phyloP scores from a whole-genome alignment of 495 filamentous ascomycete species.

The Xylaria venustula region DNA sequence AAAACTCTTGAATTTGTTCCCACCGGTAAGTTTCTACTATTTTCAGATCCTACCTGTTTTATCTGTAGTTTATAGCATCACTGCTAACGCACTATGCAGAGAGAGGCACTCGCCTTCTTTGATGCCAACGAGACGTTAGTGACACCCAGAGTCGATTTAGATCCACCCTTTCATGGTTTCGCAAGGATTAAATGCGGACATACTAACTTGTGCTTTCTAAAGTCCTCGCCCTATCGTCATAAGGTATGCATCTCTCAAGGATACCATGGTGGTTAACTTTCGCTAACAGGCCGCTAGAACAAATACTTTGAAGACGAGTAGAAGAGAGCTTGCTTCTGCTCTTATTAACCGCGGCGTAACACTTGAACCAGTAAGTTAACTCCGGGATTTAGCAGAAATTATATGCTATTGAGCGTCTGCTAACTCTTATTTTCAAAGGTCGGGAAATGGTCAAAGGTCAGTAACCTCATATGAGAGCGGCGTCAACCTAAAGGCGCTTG shows the following conservation, averaged over 20 bases:
- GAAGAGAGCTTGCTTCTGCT: constrained; percentile 86
- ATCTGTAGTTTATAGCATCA: background rate
- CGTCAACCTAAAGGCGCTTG: too few species aligned
- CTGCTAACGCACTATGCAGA: constrained; percentile 20
- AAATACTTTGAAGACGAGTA: constrained; percentile 90
- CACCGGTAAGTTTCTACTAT: constrained; percentile 46
- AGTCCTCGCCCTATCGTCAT: constrained; percentile 17
- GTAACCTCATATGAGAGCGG: background rate
- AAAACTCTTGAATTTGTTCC: constrained; percentile 87
- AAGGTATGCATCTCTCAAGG: constrained; percentile 2
- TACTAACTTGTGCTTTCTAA: constrained; percentile 40
- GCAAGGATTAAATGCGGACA: constrained; percentile 20
- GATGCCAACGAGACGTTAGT: constrained; percentile 85
- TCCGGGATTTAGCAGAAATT: background rate
- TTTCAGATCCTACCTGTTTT: too few species aligned
- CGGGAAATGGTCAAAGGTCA: constrained; percentile 96
- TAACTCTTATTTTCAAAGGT: constrained; percentile 2
- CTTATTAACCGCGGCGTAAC: constrained; percentile 97
- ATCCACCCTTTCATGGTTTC: background rate
- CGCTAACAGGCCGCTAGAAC: constrained; percentile 59
- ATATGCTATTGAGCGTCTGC: background rate
- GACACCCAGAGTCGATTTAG: background rate
- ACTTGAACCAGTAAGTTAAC: constrained; percentile 71
- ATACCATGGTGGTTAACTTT: background rate
- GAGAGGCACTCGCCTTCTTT: constrained; percentile 97